phyloP scores from a whole-genome alignment of 2,329 filamentous ascomycete genomes.

The Fusarium praegraminearum region DNA sequence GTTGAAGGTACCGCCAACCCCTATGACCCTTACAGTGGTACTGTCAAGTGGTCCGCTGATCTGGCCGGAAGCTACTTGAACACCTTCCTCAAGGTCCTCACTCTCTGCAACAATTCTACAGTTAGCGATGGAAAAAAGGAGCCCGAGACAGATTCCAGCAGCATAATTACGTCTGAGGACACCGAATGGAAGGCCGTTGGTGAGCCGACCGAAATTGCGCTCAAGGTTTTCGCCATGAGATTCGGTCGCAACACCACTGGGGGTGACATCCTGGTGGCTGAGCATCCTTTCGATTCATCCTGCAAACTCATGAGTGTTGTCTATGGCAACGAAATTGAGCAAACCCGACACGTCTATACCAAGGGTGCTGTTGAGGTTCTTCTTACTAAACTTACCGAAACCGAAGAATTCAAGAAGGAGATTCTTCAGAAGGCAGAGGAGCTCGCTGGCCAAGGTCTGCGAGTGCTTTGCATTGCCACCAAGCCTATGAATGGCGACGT shows the following conservation, averaged over 20 bases:
- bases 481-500: slow-evolving; percentile 56
- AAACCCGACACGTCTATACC: slow-evolving; percentile 61
- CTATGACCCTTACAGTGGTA: slow-evolving; percentile 70
- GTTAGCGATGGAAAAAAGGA: slow-evolving; percentile 63
- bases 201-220: slow-evolving; percentile 79
- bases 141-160: slow-evolving; percentile 60
- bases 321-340: slow-evolving; percentile 58
- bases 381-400: slow-evolving; percentile 62
- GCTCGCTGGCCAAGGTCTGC: slow-evolving; percentile 72
- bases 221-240: slow-evolving; percentile 78
- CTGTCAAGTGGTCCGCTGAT: slow-evolving; percentile 59
- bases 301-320: slow-evolving; percentile 82
- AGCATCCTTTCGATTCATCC: slow-evolving; percentile 79
- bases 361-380: slow-evolving; percentile 71
- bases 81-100: slow-evolving; percentile 65
- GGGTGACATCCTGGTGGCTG: slow-evolving; percentile 65
- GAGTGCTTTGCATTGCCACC: slow-evolving; percentile 75
- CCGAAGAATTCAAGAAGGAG: slow-evolving; percentile 59
- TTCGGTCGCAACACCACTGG: slow-evolving; percentile 66
- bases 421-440: slow-evolving; percentile 65
- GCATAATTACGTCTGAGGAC: slow-evolving; percentile 59
- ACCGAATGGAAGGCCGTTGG: slow-evolving; percentile 70
- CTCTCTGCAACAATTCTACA: slow-evolving; percentile 71
- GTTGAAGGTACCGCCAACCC: slow-evolving; percentile 69
- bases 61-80: slow-evolving; percentile 57